Conservation (phyloP, 73 alveolate species). For the Stentor roeselii region DNA sequence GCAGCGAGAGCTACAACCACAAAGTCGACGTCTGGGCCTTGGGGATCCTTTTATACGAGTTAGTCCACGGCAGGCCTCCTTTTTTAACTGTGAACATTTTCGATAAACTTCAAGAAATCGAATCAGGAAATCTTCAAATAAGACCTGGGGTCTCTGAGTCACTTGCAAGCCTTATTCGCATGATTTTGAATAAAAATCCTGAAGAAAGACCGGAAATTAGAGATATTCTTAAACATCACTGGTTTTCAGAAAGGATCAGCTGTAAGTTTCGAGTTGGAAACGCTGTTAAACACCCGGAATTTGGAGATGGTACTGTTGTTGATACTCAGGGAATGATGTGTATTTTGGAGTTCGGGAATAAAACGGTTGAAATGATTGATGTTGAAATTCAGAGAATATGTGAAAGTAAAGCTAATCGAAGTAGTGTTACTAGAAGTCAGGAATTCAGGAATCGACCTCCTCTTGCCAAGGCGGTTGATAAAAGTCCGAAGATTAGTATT, state of each 20-base stretch:
- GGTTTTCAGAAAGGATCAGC: slow-evolving; percentile 27
- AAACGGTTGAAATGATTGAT: background rate
- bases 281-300: background rate
- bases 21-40: slow-evolving; percentile 88
- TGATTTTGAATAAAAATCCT: background rate
- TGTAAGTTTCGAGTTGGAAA: background rate
- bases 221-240: slow-evolving; percentile 36
- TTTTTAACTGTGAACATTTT: slow-evolving; percentile 28
- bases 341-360: background rate
- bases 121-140: background rate
- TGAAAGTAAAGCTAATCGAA: background rate
- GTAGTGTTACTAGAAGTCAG: background rate
- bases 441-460: slow-evolving; percentile 1
- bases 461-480: background rate
- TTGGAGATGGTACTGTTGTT: background rate
- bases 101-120: background rate
- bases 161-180: background rate
- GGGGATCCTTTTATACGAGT: slow-evolving; percentile 88
- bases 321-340: background rate
- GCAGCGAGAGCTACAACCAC: slow-evolving; percentile 61
- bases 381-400: background rate
- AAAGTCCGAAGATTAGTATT: background rate
- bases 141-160: background rate
- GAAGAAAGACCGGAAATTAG: slow-evolving; percentile 30
- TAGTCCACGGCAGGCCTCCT: slow-evolving; percentile 89